These are phyloP conservation scores for Nigrospora oryzae DNA, from an alignment of 2,329 filamentous ascomycete genomes.

Conservation along the genomic window DNA sequence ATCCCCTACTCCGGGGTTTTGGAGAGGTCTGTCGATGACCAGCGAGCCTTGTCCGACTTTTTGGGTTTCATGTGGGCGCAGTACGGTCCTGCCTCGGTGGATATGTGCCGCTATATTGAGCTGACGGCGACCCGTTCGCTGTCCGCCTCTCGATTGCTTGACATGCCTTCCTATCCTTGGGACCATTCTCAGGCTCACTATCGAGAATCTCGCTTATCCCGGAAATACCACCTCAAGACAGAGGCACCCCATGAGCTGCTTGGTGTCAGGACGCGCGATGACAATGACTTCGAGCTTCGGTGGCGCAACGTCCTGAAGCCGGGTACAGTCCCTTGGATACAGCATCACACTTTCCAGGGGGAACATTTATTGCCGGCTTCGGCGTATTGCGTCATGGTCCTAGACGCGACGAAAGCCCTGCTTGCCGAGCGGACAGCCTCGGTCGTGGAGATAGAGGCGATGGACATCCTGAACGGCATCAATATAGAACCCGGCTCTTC, in stretches of 20 bases:
- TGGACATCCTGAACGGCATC: slow-evolving; percentile 18
- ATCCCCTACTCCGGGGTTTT: slow-evolving; percentile 13
- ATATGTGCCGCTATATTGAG: slow-evolving; percentile 13
- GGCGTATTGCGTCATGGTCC: slow-evolving; percentile 36
- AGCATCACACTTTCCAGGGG: slow-evolving; percentile 32
- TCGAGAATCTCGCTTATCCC: slow-evolving; percentile 33
- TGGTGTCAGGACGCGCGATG: slow-evolving; percentile 26
- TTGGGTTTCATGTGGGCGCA: slow-evolving; percentile 17
- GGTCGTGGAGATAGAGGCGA: slow-evolving; percentile 14
- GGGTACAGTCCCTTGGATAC: slow-evolving; percentile 29
- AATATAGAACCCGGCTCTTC: slow-evolving; percentile 17
- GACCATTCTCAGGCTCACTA: slow-evolving; percentile 34
- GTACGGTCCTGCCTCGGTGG: slow-evolving; percentile 7
- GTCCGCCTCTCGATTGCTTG: slow-evolving; percentile 6
- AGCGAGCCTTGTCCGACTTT: slow-evolving; percentile 14
- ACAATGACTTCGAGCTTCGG: slow-evolving; percentile 22
- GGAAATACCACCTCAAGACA: slow-evolving; percentile 24
- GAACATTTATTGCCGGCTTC: slow-evolving; percentile 36
- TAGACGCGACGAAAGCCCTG: slow-evolving; percentile 29
- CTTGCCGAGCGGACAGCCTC: slow-evolving; percentile 12
- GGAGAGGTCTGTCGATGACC: slow-evolving; percentile 13
- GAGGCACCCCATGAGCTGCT: slow-evolving; percentile 25
- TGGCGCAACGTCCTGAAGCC: slow-evolving; percentile 32
- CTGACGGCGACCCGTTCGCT: slow-evolving; percentile 7
- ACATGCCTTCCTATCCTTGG: slow-evolving; percentile 37